A percentile compares a stretch with the other conserved stretches of the same genome.
phyloP scores from a whole-genome alignment of 1,139 yeast species.

The Suhomyces yuchorum region DNA sequence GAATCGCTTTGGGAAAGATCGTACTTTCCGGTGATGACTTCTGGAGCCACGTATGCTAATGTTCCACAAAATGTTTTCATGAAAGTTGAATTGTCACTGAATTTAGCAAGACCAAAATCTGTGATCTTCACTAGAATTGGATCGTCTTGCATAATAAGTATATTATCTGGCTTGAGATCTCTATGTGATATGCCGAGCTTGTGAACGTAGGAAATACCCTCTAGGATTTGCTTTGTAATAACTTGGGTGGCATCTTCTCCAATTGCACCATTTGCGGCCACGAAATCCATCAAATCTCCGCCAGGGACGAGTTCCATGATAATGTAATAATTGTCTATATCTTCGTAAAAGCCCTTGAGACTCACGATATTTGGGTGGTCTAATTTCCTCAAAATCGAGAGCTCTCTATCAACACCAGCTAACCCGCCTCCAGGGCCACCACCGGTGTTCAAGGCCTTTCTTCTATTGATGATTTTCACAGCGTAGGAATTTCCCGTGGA shows the following conservation, averaged over 20 bases:
- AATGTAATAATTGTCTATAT: conserved; percentile 73
- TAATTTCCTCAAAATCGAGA: conserved; percentile 72
- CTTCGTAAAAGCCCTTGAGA: conserved; percentile 83
- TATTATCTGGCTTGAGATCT: conserved; percentile 91
- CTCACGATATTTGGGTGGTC: conserved; percentile 85
- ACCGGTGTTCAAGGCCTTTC: conserved; percentile 75
- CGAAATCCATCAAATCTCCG: conserved; percentile 97
- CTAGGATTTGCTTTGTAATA: conserved; percentile 77
- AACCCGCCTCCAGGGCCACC: conserved; percentile 47
- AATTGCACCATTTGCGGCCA: conserved; percentile 86
- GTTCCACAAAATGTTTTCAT: conserved; percentile 92
- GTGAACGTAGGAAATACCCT: conserved; percentile 87
- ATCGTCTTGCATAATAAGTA: conserved; percentile 84
- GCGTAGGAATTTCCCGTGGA: conserved; percentile 84
- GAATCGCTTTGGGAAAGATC: conserved; percentile 36
- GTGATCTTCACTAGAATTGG: conserved; percentile 89
- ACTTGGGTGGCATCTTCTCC: conserved; percentile 90
- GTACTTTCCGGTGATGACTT: conserved; percentile 75
- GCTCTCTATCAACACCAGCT: conserved; percentile 79
- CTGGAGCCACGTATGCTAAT: conserved; percentile 91
- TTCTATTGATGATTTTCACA: conserved; percentile 82
- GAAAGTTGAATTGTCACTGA: conserved; percentile 72
- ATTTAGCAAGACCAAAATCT: conserved; percentile 89
- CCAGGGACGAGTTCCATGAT: conserved; percentile 96
- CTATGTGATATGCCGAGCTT: conserved; percentile 88